phyloP scores from a whole-genome alignment of 2,329 filamentous ascomycete genomes.

The Fusarium proliferatum region DNA sequence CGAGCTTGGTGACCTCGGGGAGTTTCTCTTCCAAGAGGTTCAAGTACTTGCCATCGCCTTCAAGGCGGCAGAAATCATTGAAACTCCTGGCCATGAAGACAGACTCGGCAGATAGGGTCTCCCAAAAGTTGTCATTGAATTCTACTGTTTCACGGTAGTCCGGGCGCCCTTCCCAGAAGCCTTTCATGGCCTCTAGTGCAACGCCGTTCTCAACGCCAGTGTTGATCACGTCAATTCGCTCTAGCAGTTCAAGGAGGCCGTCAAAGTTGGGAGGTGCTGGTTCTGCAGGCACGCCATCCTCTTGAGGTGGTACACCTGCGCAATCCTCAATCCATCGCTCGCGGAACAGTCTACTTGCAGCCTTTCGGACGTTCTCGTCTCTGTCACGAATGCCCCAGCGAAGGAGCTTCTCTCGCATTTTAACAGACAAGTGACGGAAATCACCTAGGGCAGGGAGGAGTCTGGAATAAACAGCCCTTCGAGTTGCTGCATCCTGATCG shows the following conservation, averaged over 20 bases:
- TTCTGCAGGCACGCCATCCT: slow-evolving; percentile 66
- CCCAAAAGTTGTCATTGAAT: slow-evolving; percentile 82
- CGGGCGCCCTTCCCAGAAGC: slow-evolving; percentile 93
- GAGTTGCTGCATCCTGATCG: slow-evolving; percentile 86
- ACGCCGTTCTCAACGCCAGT: slow-evolving; percentile 91
- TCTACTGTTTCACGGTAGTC: slow-evolving; percentile 79
- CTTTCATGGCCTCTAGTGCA: slow-evolving; percentile 91
- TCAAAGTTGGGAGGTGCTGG: slow-evolving; percentile 76
- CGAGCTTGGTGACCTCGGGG: slow-evolving; percentile 91
- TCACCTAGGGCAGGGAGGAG: slow-evolving; percentile 90
- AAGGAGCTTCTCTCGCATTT: slow-evolving; percentile 94
- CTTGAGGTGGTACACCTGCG: slow-evolving; percentile 72
- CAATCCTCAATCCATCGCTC: slow-evolving; percentile 99
- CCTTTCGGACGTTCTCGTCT: slow-evolving; percentile 93
- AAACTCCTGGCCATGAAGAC: slow-evolving; percentile 92
- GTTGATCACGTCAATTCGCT: slow-evolving; percentile 93
- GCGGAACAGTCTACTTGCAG: slow-evolving; percentile 87
- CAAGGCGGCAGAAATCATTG: slow-evolving; percentile 88
- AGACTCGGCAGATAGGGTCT: slow-evolving; percentile 83
- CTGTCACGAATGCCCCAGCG: slow-evolving; percentile 94
- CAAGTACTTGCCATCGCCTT: slow-evolving; percentile 79
- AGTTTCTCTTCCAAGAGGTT: slow-evolving; percentile 89
- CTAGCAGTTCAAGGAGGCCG: slow-evolving; percentile 88
- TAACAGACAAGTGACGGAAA: slow-evolving; percentile 91
- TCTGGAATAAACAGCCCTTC: slow-evolving; percentile 86